Evolutionary conservation across 2,329 filamentous ascomycete species (phyloP).

Genomic region (Myriosclerotinia curreyana): DNA sequence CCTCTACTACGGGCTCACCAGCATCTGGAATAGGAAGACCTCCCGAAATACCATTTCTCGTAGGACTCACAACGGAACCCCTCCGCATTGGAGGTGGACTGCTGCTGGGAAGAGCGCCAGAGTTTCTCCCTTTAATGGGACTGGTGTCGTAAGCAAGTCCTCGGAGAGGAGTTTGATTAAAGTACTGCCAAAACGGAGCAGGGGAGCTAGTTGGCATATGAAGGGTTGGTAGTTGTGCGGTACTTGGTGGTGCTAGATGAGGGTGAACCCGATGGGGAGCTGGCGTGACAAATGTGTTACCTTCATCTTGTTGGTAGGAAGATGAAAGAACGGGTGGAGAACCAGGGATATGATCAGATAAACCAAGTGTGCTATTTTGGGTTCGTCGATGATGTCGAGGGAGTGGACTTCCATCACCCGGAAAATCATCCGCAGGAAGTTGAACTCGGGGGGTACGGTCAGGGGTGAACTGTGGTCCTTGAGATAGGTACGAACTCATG

Average conservation of each 20-base stretch:
- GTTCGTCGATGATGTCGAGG: slow-evolving; percentile 53
- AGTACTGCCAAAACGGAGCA: slow-evolving; percentile 85
- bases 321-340: slow-evolving; percentile 59
- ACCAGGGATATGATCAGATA: slow-evolving; percentile 52
- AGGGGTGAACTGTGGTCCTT: slow-evolving; percentile 52
- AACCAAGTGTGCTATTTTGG: slow-evolving; percentile 45
- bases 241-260: slow-evolving; percentile 73
- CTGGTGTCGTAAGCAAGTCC: slow-evolving; percentile 55
- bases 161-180: slow-evolving; percentile 65
- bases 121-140: slow-evolving; percentile 49
- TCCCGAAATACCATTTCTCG: slow-evolving; percentile 27
- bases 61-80: slow-evolving; percentile 35
- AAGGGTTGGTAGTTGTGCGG: slow-evolving; percentile 75
- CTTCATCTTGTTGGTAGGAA: slow-evolving; percentile 60
- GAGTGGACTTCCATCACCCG: slow-evolving; percentile 57
- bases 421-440: slow-evolving; percentile 27
- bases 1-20: slow-evolving; percentile 36
- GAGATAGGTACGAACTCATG: slow-evolving; percentile 48
- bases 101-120: slow-evolving; percentile 52
- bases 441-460: slow-evolving; percentile 46
- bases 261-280: slow-evolving; percentile 72
- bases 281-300: slow-evolving; percentile 64
- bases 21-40: slow-evolving; percentile 28
- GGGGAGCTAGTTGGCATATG: slow-evolving; percentile 84
- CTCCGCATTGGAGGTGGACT: slow-evolving; percentile 49